A percentile compares a stretch with the other conserved stretches of the same genome.
Conservation (phyloP, 495 filamentous ascomycete genomes). For the Daldinia bambusicola region DNA sequence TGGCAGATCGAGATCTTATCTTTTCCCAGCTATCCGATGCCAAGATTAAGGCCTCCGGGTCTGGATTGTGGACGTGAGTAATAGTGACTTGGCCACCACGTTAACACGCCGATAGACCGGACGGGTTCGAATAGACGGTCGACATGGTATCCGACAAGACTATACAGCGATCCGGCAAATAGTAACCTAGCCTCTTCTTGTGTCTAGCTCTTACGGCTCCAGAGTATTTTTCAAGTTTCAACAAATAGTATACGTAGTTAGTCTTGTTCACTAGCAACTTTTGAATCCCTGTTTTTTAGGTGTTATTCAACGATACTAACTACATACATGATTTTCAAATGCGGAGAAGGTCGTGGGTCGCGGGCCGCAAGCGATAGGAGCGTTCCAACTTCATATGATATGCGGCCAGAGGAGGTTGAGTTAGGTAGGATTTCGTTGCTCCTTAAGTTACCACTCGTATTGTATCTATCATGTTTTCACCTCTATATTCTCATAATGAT, state of each 20-base stretch:
- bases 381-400: background rate
- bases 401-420: background rate
- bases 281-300: conserved; percentile 5
- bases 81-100: conserved; percentile 7
- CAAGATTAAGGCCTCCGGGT: conserved; percentile 26
- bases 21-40: conserved; percentile 23
- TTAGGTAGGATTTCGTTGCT: background rate
- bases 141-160: conserved; percentile 16
- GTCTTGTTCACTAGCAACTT: conserved; percentile 14
- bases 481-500: background rate
- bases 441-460: background rate
- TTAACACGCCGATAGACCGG: conserved; percentile 1
- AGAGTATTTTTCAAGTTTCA: background rate
- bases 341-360: conserved; percentile 15
- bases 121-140: conserved; percentile 13
- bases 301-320: conserved; percentile 19
- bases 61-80: conserved; percentile 23
- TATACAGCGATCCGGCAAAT: conserved; percentile 11
- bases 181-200: background rate
- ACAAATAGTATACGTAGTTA: conserved; percentile 10
- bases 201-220: background rate
- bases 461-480: background rate
- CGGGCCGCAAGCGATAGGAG: background rate
- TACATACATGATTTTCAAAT: conserved; percentile 12
- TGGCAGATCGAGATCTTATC: conserved; percentile 31